Percentiles rank a stretch among this genome's conserved stretches.
phyloP scores from a whole-genome alignment of 805 yeast species.

The Lachancea mirantina region DNA sequence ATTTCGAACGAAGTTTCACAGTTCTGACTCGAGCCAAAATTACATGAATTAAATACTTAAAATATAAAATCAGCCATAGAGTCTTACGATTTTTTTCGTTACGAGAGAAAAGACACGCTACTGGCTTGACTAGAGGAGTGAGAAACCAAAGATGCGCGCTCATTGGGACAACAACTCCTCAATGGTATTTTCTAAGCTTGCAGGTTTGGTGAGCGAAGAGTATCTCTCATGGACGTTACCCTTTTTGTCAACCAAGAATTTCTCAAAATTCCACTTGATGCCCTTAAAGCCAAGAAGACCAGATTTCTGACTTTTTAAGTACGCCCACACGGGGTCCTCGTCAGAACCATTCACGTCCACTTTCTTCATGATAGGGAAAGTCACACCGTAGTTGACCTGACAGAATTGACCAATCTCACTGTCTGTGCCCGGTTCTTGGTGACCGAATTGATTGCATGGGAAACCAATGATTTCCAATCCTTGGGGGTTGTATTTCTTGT shows the following conservation, averaged over 20 bases:
- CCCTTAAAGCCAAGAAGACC: conserved; percentile 61
- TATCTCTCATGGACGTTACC: conserved; percentile 56
- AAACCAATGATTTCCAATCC: conserved; percentile 72
- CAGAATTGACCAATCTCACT: conserved; percentile 71
- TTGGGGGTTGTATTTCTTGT: conserved; percentile 53
- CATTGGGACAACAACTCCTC: conserved; percentile 47
- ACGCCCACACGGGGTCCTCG: conserved; percentile 75
- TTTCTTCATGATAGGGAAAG: conserved; percentile 83
- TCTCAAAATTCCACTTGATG: conserved; percentile 76
- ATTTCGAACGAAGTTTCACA: too few relatives aligned
- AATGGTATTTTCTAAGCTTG: conserved; percentile 48
- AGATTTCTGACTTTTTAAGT: conserved; percentile 57
- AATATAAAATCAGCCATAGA: not conserved
- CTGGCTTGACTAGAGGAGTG: too few relatives aligned
- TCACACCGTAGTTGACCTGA: conserved; percentile 75
- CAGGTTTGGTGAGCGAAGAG: conserved; percentile 64
- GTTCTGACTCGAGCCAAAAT: conserved; percentile 10
- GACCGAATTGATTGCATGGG: conserved; percentile 87
- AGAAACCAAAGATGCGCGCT: too few relatives aligned
- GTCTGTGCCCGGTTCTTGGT: conserved; percentile 66
- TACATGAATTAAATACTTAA: conserved; percentile 7
- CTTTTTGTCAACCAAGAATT: conserved; percentile 48
- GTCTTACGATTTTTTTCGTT: too few relatives aligned
- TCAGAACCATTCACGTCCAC: conserved; percentile 81
- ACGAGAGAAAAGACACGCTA: too few relatives aligned